phyloP scores from a whole-genome alignment of 1,139 yeast genomes.

The Magnusiomyces paraingens region DNA sequence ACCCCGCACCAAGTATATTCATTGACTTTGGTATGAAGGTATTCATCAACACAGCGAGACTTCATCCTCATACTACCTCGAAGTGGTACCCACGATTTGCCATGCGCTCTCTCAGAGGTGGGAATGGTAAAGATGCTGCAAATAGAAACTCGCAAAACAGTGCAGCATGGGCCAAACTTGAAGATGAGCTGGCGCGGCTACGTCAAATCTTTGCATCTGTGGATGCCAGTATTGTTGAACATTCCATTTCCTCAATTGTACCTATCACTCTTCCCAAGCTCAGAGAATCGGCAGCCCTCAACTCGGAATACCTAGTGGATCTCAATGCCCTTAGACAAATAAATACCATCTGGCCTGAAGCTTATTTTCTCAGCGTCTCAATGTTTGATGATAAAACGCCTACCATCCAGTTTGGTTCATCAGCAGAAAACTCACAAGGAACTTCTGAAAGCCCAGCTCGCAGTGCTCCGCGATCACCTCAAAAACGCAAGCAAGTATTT shows the following conservation, averaged over 20 bases:
- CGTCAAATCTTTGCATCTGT: conserved; percentile 10
- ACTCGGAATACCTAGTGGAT: conserved; percentile 21
- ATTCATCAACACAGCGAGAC: conserved; percentile 1
- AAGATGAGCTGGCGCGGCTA: conserved; percentile 9
- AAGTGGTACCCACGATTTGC: conserved; percentile 10
- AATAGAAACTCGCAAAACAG: no score
- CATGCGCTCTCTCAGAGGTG: not conserved
- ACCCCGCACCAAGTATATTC: conserved; percentile 7
- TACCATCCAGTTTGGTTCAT: conserved; percentile 2
- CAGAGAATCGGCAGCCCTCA: conserved; percentile 20
- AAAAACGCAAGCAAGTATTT: conserved; percentile 4
- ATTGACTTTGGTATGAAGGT: conserved; percentile 13
- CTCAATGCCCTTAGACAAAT: conserved; percentile 24
- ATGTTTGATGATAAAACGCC: not conserved
- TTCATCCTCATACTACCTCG: conserved; percentile 4
- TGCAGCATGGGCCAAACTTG: conserved; percentile 6
- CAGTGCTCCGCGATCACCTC: not conserved
- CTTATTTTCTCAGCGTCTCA: conserved; percentile 18
- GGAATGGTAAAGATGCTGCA: no score
- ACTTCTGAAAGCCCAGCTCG: not conserved
- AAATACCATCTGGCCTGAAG: conserved; percentile 25
- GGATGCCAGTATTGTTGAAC: conserved; percentile 13
- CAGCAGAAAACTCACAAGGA: not conserved
- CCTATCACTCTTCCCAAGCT: conserved; percentile 20
- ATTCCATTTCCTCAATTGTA: conserved; percentile 13